Percentiles rank a stretch among this genome's conserved stretches.
Conservation (phyloP, 768 basidiomycete species). For the Boletus tylopilopsis region DNA sequence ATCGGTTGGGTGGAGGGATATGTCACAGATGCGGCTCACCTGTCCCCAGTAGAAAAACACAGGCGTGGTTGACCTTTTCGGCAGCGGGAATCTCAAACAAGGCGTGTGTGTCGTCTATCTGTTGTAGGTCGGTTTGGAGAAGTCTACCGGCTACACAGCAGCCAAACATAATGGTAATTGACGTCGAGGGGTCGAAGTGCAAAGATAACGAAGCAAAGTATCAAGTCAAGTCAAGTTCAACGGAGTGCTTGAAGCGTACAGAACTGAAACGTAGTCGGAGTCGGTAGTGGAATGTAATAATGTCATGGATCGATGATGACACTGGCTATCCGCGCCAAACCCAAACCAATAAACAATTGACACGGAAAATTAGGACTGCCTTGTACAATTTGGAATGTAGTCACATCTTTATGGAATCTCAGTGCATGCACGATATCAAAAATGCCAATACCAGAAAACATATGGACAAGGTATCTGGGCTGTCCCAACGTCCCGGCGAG, state of each 20-base stretch:
- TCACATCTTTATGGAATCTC: conserved; percentile 11
- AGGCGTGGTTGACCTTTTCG: conserved; percentile 76
- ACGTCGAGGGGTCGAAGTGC: neutral
- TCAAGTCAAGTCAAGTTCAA: neutral
- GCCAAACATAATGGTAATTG: conserved; percentile 60
- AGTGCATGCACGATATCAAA: conserved; percentile 5
- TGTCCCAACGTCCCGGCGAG: neutral
- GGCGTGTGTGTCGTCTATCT: conserved; percentile 82
- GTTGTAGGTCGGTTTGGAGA: conserved; percentile 74
- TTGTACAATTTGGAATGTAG: neutral
- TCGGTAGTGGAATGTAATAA: neutral
- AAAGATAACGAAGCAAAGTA: neutral
- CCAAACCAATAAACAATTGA: neutral
- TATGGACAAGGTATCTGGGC: conserved; percentile 19
- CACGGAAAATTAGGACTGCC: neutral
- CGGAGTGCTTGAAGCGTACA: too few species aligned
- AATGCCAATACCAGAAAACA: neutral
- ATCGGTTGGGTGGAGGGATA: neutral
- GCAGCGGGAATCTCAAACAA: conserved; percentile 71
- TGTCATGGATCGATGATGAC: conserved; percentile 16
- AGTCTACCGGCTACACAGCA: conserved; percentile 76
- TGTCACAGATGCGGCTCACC: conserved; percentile 41
- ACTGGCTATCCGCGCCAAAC: neutral
- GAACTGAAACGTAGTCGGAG: neutral
- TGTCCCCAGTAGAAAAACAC: conserved; percentile 79